Base-by-base conservation (phyloP, 2,329 filamentous ascomycete species). In the Ophiostoma ulmi region DNA sequence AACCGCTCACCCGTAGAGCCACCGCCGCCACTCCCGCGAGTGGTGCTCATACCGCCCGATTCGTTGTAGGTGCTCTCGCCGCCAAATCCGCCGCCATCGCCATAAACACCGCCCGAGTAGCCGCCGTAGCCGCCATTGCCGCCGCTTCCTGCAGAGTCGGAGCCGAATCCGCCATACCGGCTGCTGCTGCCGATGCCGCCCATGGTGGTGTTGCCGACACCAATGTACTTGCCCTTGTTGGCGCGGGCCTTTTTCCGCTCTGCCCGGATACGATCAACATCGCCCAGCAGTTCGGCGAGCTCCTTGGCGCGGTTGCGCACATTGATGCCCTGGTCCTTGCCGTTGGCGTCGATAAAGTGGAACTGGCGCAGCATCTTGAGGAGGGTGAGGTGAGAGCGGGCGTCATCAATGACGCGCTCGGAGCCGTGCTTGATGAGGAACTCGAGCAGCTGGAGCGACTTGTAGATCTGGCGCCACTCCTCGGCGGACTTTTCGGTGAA, bases 401-500 rank as follows among this genome's bases (percentile, higher is more conserved):
- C 95, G 81, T 99, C 95, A 80, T 99, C 95, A 74, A 99, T 94
- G 52, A 99, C 95, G 70, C 95, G 88, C 80, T 99, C 95, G 14
- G 95, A 98, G 73, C 95, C 95, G 80, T 99, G 95, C 84, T 99
- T 99, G 82, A 99, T 91, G 41, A 99, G 87, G 78, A 97, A 83
- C 80, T 99, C 94, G 78, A 99, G 90, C 70, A 99, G 86, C 85
- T 98, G 95, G 35, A 99, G 89, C 11, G 93, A 91, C 85, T 99
- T 99, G 87, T 99, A 99, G 78, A 99, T 99, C 80, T 99, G 95
- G 75, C 95, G 88, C 95, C 95, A 99, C 82, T 99, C 95, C 79
- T 99, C 95, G 70, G 95, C 94, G 8, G 93, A 87, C 84, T 99
- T 99, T 80, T 99, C 95, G 73, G 95, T 99, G 81, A 99, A 99